Evolutionary conservation across 1,284 basidiomycete genomes (phyloP), one percentile per base, ranked within the genome.

Genomic region (Rhodotorula sp.): DNA sequence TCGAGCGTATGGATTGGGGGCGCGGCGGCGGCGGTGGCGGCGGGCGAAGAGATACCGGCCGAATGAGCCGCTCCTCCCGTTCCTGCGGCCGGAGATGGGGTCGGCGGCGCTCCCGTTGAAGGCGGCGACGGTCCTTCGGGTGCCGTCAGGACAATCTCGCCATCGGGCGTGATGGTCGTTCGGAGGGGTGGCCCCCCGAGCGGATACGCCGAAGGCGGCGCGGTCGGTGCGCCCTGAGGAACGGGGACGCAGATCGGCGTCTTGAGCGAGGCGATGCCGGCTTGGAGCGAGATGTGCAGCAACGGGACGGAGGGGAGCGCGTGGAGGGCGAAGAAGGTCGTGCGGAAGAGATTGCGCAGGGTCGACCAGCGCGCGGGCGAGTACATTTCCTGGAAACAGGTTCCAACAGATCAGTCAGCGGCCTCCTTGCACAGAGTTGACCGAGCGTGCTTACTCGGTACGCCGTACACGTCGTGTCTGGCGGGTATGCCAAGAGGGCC

Each of bases 311-410:
- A 88, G 1, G 94, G 92, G 45, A 97, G 85, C 12, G 68, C 89
- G 80, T 95, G 93, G 57, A 97, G 85, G 56, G 85, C 87, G 79
- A 95, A 91, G 69, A 94, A 90, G 0, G 93, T 91, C 5, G 87
- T 83, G 26, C 92, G 88, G 84, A 97, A 97, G 15, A 89, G 86
- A 64, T 85, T 84, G 47, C 89, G 85, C 38, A 97, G 86, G 6
- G 82, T 83, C 8, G 81, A 77, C 95, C 95, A 97, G 3, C 93
- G 87, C 7, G 84, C 83, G 19, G 82, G 83, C 76, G 93, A 89
- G 79, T 95, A 97, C 54, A 97, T 82, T 52, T 89, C 87, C 91
- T 94, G 79, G 34, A 5, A 10, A 18, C 12, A 4, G 54, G 28
- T 0, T 15, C 28, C 54, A 55, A 16, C 50, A 52, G 21, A 14